phyloP scores from a whole-genome alignment of 495 filamentous ascomycete genomes.

The Aspergillus homomorphus region DNA sequence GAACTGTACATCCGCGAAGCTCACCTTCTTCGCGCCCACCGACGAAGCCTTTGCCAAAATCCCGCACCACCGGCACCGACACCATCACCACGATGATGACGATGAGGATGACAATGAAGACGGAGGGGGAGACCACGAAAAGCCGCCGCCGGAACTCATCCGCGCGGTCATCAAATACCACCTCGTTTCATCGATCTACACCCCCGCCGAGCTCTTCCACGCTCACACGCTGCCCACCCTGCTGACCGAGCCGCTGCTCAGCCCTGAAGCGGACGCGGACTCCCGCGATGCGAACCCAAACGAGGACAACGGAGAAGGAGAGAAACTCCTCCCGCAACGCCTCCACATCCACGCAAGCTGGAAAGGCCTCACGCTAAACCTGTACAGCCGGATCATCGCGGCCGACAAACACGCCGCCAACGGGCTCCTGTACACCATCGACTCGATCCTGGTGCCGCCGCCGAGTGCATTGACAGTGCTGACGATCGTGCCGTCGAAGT shows the following conservation, averaged over 20 bases:
- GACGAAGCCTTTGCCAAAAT: slow-evolving; percentile 72
- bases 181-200: slow-evolving; percentile 59
- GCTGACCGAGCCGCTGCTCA: slow-evolving; percentile 25
- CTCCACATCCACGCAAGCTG: slow-evolving; percentile 56
- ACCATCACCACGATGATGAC: slow-evolving; percentile 1
- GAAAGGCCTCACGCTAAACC: slow-evolving; percentile 67
- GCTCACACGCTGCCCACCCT: slow-evolving; percentile 70
- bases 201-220: slow-evolving; percentile 52
- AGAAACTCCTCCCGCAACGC: slow-evolving; percentile 54
- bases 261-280: background rate
- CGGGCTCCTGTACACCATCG: slow-evolving; percentile 75
- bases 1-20: slow-evolving; percentile 64
- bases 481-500: slow-evolving; percentile 63
- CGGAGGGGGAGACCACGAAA: slow-evolving; percentile 2
- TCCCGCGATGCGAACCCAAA: background rate
- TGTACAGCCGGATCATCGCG: slow-evolving; percentile 61
- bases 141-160: slow-evolving; percentile 59
- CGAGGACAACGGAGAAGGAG: background rate
- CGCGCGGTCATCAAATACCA: slow-evolving; percentile 69
- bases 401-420: slow-evolving; percentile 65
- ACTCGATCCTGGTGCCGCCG: slow-evolving; percentile 70
- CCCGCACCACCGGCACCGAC: slow-evolving; percentile 27
- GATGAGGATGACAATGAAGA: background rate
- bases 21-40: slow-evolving; percentile 77
- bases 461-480: slow-evolving; percentile 57